Evolutionary conservation across 768 basidiomycete genomes (phyloP).

Genomic region (Inosperma sp.): DNA sequence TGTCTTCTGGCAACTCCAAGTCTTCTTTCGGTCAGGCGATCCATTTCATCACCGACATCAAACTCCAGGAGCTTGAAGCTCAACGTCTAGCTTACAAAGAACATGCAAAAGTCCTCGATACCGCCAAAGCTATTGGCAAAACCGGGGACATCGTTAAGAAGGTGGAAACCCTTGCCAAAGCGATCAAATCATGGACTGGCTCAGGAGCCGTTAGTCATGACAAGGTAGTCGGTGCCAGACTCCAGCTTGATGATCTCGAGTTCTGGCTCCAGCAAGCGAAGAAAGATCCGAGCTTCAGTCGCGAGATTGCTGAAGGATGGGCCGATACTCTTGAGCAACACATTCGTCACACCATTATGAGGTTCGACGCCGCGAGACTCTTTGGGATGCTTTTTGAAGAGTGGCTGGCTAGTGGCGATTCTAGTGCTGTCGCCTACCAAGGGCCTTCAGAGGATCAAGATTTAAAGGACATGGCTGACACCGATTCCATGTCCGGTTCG

Average conservation of each 20-base stretch:
- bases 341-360: slow-evolving; percentile 32
- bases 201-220: slow-evolving; percentile 23
- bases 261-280: slow-evolving; percentile 39
- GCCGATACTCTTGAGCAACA: slow-evolving; percentile 36
- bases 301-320: slow-evolving; percentile 35
- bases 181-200: slow-evolving; percentile 34
- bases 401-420: slow-evolving; percentile 42
- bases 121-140: slow-evolving; percentile 21
- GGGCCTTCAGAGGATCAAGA: slow-evolving; percentile 11
- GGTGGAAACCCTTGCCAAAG: slow-evolving; percentile 33
- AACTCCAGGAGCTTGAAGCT: slow-evolving; percentile 41
- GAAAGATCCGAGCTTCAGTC: slow-evolving; percentile 37
- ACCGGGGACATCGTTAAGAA: slow-evolving; percentile 24
- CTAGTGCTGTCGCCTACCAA: slow-evolving; percentile 26
- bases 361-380: slow-evolving; percentile 38
- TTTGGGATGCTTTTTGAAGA: slow-evolving; percentile 43
- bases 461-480: slow-evolving; percentile 1
- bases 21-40: slow-evolving; percentile 37
- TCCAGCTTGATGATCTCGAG: slow-evolving; percentile 25
- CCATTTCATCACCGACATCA: slow-evolving; percentile 41
- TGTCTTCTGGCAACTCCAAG: slow-evolving; percentile 6
- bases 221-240: slow-evolving; percentile 19
- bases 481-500: slow-evolving; percentile 5
- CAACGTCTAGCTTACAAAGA: slow-evolving; percentile 33
- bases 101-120: slow-evolving; percentile 31